Percentiles rank a stretch among this genome's conserved stretches.
phyloP scores from a whole-genome alignment of 768 basidiomycete species.

The Suillus subalutaceus region DNA sequence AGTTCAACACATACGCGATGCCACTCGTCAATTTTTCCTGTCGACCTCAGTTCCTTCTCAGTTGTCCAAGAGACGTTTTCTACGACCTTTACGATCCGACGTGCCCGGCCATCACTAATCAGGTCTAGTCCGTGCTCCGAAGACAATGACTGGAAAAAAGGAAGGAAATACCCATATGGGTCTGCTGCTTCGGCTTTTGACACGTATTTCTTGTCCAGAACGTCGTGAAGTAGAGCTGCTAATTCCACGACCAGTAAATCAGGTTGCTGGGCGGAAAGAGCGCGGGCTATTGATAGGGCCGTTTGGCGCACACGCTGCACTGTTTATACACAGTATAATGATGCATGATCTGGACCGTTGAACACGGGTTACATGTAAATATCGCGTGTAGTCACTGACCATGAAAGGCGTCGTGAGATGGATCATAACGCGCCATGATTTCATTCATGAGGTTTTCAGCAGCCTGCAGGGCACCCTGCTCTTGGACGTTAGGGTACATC shows the following conservation, averaged over 20 bases:
- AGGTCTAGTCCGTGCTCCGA: slow-evolving; percentile 53
- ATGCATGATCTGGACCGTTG: neutral
- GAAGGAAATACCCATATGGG: slow-evolving; percentile 66
- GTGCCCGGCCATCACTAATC: slow-evolving; percentile 61
- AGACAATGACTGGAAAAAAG: slow-evolving; percentile 58
- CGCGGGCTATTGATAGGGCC: slow-evolving; percentile 66
- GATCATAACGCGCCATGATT: slow-evolving; percentile 77
- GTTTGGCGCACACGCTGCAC: slow-evolving; percentile 84
- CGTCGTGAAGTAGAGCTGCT: slow-evolving; percentile 87
- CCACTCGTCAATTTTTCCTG: slow-evolving; percentile 64
- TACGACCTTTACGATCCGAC: slow-evolving; percentile 59
- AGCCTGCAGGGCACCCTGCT: slow-evolving; percentile 53
- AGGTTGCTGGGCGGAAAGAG: slow-evolving; percentile 45
- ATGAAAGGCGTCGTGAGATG: slow-evolving; percentile 80
- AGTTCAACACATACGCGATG: slow-evolving; percentile 73
- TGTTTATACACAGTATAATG: slow-evolving; percentile 31
- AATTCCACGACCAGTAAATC: slow-evolving; percentile 82
- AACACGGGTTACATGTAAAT: slow-evolving; percentile 7
- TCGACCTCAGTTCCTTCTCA: slow-evolving; percentile 66
- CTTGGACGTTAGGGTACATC: slow-evolving; percentile 57
- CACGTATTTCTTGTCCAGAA: slow-evolving; percentile 86
- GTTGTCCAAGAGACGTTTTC: slow-evolving; percentile 87
- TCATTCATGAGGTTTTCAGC: slow-evolving; percentile 73
- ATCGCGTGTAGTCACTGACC: slow-evolving; percentile 47
- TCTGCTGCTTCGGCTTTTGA: slow-evolving; percentile 56